These are phyloP conservation scores for Mycena indigotica DNA, from an alignment of 768 basidiomycete species.

Conservation along the genomic window DNA sequence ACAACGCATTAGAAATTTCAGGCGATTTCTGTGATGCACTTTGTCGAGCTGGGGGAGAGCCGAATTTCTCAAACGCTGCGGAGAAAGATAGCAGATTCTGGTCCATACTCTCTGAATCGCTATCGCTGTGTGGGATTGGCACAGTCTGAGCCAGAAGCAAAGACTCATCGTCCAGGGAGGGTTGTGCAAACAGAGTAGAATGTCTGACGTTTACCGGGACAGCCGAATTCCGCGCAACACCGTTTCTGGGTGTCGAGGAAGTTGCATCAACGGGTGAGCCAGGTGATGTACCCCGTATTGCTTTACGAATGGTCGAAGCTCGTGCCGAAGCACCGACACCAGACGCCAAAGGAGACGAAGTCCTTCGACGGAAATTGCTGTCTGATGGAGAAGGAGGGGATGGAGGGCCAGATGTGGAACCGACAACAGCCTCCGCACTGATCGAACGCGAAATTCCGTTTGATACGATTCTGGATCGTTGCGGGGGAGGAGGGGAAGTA, in stretches of 20 bases:
- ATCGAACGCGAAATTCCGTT: conserved; percentile 47
- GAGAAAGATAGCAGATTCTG: conserved; percentile 75
- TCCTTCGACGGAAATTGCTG: conserved; percentile 42
- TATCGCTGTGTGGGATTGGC: conserved; percentile 74
- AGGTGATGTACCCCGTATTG: conserved; percentile 38
- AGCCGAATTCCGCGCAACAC: conserved; percentile 23
- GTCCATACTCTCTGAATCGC: conserved; percentile 64
- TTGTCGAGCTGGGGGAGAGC: conserved; percentile 30
- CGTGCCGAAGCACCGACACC: conserved; percentile 34
- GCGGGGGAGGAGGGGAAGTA: too few relatives aligned
- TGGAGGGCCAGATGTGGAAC: conserved; percentile 44
- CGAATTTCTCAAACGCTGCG: conserved; percentile 59
- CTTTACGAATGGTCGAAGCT: conserved; percentile 23
- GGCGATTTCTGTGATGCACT: conserved; percentile 53
- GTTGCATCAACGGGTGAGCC: conserved; percentile 37
- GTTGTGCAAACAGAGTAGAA: conserved; percentile 46
- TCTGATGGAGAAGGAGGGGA: conserved; percentile 34
- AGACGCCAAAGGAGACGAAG: conserved; percentile 52
- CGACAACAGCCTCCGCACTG: conserved; percentile 34
- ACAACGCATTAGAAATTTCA: conserved; percentile 61
- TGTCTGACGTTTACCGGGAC: conserved; percentile 44
- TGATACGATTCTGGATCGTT: conserved; percentile 45
- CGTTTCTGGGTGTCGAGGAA: conserved; percentile 33
- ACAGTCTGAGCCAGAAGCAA: conserved; percentile 70
- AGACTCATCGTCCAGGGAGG: conserved; percentile 55